Evolutionary conservation across 768 basidiomycete species (phyloP), one percentile per base, ranked within the genome.

Genomic region (Mycena haematopus): DNA sequence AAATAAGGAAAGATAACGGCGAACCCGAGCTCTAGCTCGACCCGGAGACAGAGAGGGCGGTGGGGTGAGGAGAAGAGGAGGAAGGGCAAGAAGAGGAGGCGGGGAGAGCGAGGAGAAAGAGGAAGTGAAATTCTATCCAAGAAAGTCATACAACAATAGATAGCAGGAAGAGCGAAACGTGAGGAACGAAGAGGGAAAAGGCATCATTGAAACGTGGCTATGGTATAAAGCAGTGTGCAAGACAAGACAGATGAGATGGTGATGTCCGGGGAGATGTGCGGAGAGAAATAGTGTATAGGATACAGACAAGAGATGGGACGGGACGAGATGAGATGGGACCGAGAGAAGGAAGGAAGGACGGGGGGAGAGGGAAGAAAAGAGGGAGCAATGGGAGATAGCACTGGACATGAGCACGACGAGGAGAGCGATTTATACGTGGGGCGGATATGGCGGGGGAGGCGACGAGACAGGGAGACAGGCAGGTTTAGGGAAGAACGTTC

Each of bases 221-320:
- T 14, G 17, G 17, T 38, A 44, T 21, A 44, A 22, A 22, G 7
- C 19, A 44, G 42, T 8, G 42, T 44, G 36, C 6, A 35, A 35
- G n/a, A n/a, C n/a, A 35, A 35, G 33, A 14, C 9, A 38, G 17
- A 38, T 17, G 17, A 2, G 11, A 38, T 14, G 36, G 14, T 38
- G 29, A 49, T 49, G 47, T 49, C 47, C 47, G 47, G 47, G 47
- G 47, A 49, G 27, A 49, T 49, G 46, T 47, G 47, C 42, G 21
- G 42, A 19, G 42, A 7, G n/a, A 44, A 49, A 10, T 27, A 29
- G 25, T 29, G 17, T 49, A 49, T 49, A 19, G 47, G 47, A 49
- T 49, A 49, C 47, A 49, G 27, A 25, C 42, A 44, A 44, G 19
- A 49, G 27, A 29, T 21, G 8, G 42, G 7, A 19, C n/a, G 7